Percentiles rank a stretch among this genome's conserved stretches.
Conservation (phyloP, 495 filamentous ascomycete species). For the Daldinia decipiens region DNA sequence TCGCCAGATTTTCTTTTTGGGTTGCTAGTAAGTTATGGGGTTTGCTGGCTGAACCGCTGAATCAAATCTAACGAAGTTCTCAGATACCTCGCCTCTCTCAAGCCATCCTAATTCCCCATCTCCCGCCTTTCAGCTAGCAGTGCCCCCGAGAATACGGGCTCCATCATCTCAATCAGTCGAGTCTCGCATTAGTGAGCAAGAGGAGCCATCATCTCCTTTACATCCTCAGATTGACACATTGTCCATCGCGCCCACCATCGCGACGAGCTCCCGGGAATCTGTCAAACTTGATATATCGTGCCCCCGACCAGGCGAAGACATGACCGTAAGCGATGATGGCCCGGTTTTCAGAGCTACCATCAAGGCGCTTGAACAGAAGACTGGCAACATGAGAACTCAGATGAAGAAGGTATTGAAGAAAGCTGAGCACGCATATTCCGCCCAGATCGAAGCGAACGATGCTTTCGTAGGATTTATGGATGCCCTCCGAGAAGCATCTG, state of each 20-base stretch:
- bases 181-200: conserved; percentile 75
- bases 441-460: conserved; percentile 85
- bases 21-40: conserved; percentile 72
- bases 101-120: conserved; percentile 66
- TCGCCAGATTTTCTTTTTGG: conserved; percentile 94
- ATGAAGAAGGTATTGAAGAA: conserved; percentile 97
- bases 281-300: conserved; percentile 89
- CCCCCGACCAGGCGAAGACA: conserved; percentile 86
- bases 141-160: conserved; percentile 79
- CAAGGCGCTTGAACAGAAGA: conserved; percentile 96
- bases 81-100: conserved; percentile 50
- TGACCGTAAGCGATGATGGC: conserved; percentile 88
- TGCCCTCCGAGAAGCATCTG: conserved; percentile 86
- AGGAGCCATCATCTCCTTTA: conserved; percentile 74
- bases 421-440: conserved; percentile 83
- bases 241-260: conserved; percentile 51
- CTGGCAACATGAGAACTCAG: conserved; percentile 87
- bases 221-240: conserved; percentile 53
- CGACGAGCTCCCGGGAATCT: conserved; percentile 56
- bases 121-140: conserved; percentile 73
- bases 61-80: conserved; percentile 25
- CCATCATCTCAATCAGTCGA: conserved; percentile 84
- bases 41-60: conserved; percentile 48
- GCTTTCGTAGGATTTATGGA: conserved; percentile 84
- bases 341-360: conserved; percentile 96